Conservation (phyloP, 768 basidiomycete genomes). For the Macrolepiota dolichaula region DNA sequence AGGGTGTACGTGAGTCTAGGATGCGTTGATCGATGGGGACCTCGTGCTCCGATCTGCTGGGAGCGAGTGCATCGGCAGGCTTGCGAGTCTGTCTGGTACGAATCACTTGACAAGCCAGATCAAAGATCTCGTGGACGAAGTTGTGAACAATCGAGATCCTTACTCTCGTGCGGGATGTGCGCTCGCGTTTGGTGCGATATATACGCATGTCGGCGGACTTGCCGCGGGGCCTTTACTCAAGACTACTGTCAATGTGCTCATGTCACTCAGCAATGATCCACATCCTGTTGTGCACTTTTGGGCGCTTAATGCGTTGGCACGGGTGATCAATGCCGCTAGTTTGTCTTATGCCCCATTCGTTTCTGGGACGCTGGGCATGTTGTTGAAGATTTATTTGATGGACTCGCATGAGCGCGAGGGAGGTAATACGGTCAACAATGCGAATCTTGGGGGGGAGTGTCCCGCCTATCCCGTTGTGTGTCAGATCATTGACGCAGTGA, state of each 20-base stretch:
- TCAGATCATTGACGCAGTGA: slow-evolving; percentile 88
- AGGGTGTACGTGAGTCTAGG: slow-evolving; percentile 35
- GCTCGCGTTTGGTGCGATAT: slow-evolving; percentile 87
- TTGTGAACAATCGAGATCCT: slow-evolving; percentile 93
- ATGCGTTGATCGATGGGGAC: slow-evolving; percentile 80
- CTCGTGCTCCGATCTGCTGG: slow-evolving; percentile 69
- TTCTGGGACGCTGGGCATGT: slow-evolving; percentile 81
- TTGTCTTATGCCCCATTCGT: slow-evolving; percentile 90
- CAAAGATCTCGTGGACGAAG: slow-evolving; percentile 88
- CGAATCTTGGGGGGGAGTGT: slow-evolving; percentile 85
- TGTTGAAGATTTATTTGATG: slow-evolving; percentile 84
- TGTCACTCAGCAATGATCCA: slow-evolving; percentile 93
- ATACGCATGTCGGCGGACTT: slow-evolving; percentile 89
- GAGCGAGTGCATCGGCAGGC: slow-evolving; percentile 85
- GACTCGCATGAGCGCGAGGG: slow-evolving; percentile 94
- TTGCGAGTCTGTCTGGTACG: slow-evolving; percentile 80
- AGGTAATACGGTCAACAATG: slow-evolving; percentile 66
- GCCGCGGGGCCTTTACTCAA: slow-evolving; percentile 93
- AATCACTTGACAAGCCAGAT: slow-evolving; percentile 83
- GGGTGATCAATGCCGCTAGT: slow-evolving; percentile 89
- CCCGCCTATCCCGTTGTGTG: slow-evolving; percentile 92
- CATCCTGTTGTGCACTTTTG: slow-evolving; percentile 96
- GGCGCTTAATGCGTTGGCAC: slow-evolving; percentile 80
- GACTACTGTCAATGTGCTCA: slow-evolving; percentile 91
- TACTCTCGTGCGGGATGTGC: slow-evolving; percentile 92